These are phyloP conservation scores for Sutorius eximius DNA, from an alignment of 1,284 basidiomycete genomes.

Conservation along the genomic window DNA sequence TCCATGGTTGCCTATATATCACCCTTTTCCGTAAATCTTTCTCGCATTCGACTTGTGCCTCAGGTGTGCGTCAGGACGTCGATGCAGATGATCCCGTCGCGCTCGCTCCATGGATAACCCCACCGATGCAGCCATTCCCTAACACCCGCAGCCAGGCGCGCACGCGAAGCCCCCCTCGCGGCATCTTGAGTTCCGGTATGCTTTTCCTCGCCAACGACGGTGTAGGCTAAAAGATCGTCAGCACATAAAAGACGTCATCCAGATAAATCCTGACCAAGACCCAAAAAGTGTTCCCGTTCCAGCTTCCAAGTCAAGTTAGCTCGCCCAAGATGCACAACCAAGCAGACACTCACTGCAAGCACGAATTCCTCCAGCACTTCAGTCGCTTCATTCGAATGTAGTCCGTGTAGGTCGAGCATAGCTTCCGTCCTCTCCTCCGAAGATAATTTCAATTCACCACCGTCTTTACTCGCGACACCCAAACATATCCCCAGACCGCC, in stretches of 20 bases:
- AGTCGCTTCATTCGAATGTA: conserved; percentile 90
- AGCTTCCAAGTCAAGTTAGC: conserved; percentile 47
- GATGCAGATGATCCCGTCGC: conserved; percentile 86
- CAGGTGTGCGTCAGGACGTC: conserved; percentile 75
- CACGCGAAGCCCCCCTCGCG: conserved; percentile 76
- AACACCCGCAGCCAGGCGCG: conserved; percentile 79
- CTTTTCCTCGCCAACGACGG: conserved; percentile 93
- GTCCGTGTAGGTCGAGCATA: conserved; percentile 80
- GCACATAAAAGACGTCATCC: background rate
- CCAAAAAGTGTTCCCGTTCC: conserved; percentile 84
- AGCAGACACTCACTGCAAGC: conserved; percentile 61
- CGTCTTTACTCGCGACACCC: conserved; percentile 70
- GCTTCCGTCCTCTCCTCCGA: conserved; percentile 83
- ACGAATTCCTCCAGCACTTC: conserved; percentile 92
- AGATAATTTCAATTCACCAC: conserved; percentile 56
- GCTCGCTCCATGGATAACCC: conserved; percentile 96
- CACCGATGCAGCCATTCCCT: conserved; percentile 89
- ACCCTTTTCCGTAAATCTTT: conserved; percentile 16
- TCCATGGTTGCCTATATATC: conserved; percentile 8
- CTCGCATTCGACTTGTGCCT: conserved; percentile 6
- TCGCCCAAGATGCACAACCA: background rate
- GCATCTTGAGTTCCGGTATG: conserved; percentile 89
- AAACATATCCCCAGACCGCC: conserved; percentile 81
- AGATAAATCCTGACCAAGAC: conserved; percentile 58
- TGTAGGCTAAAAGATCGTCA: conserved; percentile 57